Evolutionary conservation across 1,139 yeast genomes (phyloP).

Genomic region (Magnusiomyces starmeri): DNA sequence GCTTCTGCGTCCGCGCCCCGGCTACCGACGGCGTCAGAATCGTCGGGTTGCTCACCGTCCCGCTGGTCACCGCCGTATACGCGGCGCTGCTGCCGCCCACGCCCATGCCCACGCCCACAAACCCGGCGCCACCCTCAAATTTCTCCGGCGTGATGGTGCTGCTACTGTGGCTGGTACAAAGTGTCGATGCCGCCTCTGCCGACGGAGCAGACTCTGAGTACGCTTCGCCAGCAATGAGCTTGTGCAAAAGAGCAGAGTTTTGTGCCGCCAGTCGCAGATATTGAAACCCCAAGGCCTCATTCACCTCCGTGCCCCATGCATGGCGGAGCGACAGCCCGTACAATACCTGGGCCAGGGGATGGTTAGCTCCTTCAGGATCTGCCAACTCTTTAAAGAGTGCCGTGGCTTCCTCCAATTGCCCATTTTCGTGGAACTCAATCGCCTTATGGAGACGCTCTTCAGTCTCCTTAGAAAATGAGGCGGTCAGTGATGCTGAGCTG

Average conservation of each 20-base stretch:
- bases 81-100: neutral
- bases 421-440: conserved; percentile 29
- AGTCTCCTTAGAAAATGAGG: conserved; percentile 15
- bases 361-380: conserved; percentile 22
- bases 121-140: neutral
- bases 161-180: too few relatives aligned
- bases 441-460: conserved; percentile 27
- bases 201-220: neutral
- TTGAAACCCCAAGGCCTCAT: conserved; percentile 26
- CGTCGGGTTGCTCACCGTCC: neutral
- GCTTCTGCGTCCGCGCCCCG: neutral
- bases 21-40: too few relatives aligned
- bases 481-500: neutral
- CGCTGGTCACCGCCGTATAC: neutral
- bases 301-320: conserved; percentile 31
- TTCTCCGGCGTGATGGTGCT: neutral
- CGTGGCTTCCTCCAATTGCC: conserved; percentile 24
- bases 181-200: too few relatives aligned
- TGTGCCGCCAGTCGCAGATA: conserved; percentile 28
- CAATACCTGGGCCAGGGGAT: conserved; percentile 32
- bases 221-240: conserved; percentile 14
- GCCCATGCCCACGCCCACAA: too few relatives aligned
- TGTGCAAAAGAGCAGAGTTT: conserved; percentile 24
- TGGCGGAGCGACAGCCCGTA: conserved; percentile 32
- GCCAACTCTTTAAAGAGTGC: conserved; percentile 24